These are phyloP conservation scores for Aspergillus fischeri DNA, from an alignment of 2,329 filamentous ascomycete species.

Conservation along the genomic window DNA sequence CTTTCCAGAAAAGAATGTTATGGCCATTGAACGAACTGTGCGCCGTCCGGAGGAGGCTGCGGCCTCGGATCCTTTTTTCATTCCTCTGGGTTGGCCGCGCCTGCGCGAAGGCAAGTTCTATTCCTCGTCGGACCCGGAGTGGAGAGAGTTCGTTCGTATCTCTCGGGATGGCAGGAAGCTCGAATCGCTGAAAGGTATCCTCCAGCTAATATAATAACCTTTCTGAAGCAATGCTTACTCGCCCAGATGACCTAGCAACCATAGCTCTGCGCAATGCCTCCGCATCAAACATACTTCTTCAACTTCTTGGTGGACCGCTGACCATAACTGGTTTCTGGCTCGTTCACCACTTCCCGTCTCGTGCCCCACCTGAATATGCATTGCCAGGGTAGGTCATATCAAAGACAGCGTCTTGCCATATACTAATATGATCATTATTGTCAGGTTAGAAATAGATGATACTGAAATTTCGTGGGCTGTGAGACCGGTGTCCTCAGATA, in stretches of 20 bases:
- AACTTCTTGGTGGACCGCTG: conserved; percentile 47
- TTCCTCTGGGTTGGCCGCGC: conserved; percentile 56
- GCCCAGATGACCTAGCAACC: conserved; percentile 45
- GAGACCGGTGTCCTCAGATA: conserved; percentile 24
- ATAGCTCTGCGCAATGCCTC: conserved; percentile 43
- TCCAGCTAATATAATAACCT: conserved; percentile 11
- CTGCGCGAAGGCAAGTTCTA: conserved; percentile 29
- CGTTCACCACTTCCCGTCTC: conserved; percentile 56
- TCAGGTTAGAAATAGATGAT: conserved; percentile 26
- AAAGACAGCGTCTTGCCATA: background rate
- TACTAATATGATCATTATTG: conserved; percentile 6
- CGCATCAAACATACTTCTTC: conserved; percentile 41
- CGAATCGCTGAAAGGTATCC: conserved; percentile 43
- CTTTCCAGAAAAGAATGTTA: background rate
- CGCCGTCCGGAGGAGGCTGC: conserved; percentile 22
- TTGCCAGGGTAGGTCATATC: conserved; percentile 53
- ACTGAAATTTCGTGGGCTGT: conserved; percentile 24
- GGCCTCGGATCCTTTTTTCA: conserved; percentile 50
- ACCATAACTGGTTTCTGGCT: conserved; percentile 55
- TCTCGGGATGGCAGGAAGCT: conserved; percentile 50
- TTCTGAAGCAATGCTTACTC: conserved; percentile 7
- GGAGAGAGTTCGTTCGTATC: conserved; percentile 57
- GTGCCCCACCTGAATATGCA: conserved; percentile 57
- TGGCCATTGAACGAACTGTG: background rate
- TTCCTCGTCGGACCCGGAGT: conserved; percentile 54